phyloP scores from a whole-genome alignment of 352 stramenopile genomes.

The Pythium aquatile region DNA sequence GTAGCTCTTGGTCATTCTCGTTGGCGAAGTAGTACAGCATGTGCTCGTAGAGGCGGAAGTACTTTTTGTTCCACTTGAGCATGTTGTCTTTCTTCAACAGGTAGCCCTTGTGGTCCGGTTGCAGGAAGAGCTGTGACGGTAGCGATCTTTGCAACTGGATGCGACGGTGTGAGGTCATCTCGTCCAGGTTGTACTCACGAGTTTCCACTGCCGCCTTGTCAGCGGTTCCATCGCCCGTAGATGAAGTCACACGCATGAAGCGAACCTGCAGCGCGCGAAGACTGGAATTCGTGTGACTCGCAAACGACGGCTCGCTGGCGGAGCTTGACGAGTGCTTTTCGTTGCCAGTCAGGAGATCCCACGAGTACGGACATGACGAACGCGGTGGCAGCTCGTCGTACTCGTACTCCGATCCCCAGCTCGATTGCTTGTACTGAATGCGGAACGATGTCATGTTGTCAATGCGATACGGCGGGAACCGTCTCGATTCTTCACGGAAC shows the following conservation, averaged over 20 bases:
- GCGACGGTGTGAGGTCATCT: conserved; percentile 73
- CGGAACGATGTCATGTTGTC: conserved; percentile 91
- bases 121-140: conserved; percentile 75
- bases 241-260: conserved; percentile 87
- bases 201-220: conserved; percentile 83
- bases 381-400: conserved; percentile 77
- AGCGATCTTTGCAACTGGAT: conserved; percentile 85
- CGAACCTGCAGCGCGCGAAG: conserved; percentile 78
- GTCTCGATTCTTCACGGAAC: conserved; percentile 82
- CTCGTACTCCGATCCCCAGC: conserved; percentile 66
- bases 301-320: conserved; percentile 64
- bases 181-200: conserved; percentile 86
- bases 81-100: conserved; percentile 87
- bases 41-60: conserved; percentile 85
- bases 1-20: conserved; percentile 80
- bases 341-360: conserved; percentile 74
- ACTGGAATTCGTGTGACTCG: conserved; percentile 50
- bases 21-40: conserved; percentile 89
- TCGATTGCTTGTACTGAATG: conserved; percentile 83
- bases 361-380: conserved; percentile 82
- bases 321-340: conserved; percentile 60
- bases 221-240: conserved; percentile 47
- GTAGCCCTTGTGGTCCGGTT: conserved; percentile 76
- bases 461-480: conserved; percentile 88
- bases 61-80: conserved; percentile 89